Evolutionary conservation across 495 filamentous ascomycete genomes (phyloP), one percentile per base, ranked within the genome.

Genomic region (Penicillium diatomitis): DNA sequence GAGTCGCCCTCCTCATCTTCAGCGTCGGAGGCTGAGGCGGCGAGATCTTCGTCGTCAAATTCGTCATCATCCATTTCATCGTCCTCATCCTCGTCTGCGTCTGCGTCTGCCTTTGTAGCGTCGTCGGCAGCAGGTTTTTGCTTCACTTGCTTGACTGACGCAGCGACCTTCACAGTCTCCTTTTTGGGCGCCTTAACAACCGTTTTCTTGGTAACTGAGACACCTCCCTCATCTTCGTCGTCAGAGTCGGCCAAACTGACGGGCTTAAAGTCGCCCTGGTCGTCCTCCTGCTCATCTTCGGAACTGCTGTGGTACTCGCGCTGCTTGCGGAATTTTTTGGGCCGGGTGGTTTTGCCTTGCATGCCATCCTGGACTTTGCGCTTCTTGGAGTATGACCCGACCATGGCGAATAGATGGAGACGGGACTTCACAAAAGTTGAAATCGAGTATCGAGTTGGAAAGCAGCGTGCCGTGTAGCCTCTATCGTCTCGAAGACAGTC

Each of bases 241-340:
- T 84, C 84, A 0, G 83, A 86, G 62, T 86, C 82, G 51, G 80
- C 76, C 4, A 88, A 75, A 60, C 82, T 77, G 44, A 84, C 79
- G 20, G 83, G 75, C 38, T 76, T 61, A 62, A 86, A 82, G 39
- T 74, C 37, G 44, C 20, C 73, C 11, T 60, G 56, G 20, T 74
- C 57, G 9, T 74, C 71, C 34, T 75, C 74, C 31, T 51, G 35
- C 41, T 80, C 72, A 7, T 78, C 75, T 44, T 77, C 73, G 48
- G 84, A 87, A 58, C 79, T 80, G 73, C 84, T 87, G 77, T 89
- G 79, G 67, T 92, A 90, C 39, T 77, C 67, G 39, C 61, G 67
- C 54, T 85, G 77, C 68, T 85, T 82, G 57, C 80, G 82, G 60
- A 88, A 78, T 64, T 87, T 88, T 67, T 85, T 67, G 3, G 83